Evolutionary conservation across 306 rosid species (phyloP).

Genomic region (Vigna hirtella): DNA sequence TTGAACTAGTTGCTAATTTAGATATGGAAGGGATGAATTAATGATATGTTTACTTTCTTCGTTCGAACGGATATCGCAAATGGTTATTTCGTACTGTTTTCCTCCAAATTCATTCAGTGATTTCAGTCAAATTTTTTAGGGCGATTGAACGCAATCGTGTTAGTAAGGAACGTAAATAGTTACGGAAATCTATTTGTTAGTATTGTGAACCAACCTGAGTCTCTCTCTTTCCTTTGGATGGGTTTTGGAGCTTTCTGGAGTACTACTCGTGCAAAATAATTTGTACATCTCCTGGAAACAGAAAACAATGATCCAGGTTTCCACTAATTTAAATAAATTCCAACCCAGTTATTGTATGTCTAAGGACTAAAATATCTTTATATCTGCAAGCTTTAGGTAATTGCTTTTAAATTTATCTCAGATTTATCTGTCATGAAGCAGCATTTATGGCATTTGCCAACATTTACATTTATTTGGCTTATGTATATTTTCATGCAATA

Average conservation of each 20-base stretch:
- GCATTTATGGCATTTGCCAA: constrained; percentile 21
- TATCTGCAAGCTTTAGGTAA: neutral
- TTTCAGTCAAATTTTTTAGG: neutral
- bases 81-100: neutral
- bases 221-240: neutral
- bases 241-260: neutral
- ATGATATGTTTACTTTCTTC: neutral
- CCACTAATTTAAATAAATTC: neutral
- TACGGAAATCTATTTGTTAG: neutral
- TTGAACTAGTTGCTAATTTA: neutral
- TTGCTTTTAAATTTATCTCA: neutral
- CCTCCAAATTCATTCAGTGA: neutral
- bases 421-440: neutral
- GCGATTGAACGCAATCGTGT: neutral
- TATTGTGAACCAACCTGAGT: neutral
- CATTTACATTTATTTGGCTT: constrained; percentile 8
- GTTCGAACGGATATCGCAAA: neutral
- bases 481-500: neutral
- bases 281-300: neutral
- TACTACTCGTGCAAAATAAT: neutral
- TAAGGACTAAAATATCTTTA: neutral
- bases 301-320: neutral
- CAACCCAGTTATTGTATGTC: neutral
- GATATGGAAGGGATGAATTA: neutral
- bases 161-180: neutral